Base-by-base conservation (phyloP, 768 basidiomycete genomes). In the Lentinus brumalis region DNA sequence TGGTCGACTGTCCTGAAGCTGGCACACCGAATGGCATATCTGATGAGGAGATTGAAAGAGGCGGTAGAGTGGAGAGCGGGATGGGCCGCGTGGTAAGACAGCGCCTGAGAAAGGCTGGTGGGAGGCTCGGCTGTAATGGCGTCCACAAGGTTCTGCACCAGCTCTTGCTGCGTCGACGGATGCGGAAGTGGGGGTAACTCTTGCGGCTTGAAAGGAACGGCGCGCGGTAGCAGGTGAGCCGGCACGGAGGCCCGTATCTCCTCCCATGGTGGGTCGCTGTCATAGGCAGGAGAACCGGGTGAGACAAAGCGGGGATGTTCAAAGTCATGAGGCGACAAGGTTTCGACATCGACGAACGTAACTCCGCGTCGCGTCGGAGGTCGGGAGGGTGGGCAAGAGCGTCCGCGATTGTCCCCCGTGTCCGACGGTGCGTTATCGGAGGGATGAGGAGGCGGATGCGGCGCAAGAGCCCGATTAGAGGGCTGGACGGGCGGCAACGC, bases 1-100 rank as follows among this genome's bases (percentile, higher is more conserved):
- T 73, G 71, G 31, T 64, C 67, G 11, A 79, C 83, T 1, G 75
- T 78, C 4, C 81, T 79, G 60, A 80, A 83, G 45, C 78, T 76
- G 4, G 78, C 76, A 59, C 78, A 77, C 29, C 82, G 83, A 57
- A 91, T 72, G 2, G 84, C 81, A 38, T 86, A 69, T 31, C 66
- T 56, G 45, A 82, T 73, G 66, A 83, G 74, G 21, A 78, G 61
- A 64, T 83, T 82, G 71, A 73, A 83, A 1, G 81, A 78, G 8
- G 60, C 67, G 50, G 77, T 75, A 21, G 79, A 77, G 56, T 75
- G 78, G 16, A 76, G 56, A 29, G 30, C 11, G 5, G 70, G 74
- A 53, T 66, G 71, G 7, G 61, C 50, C 35, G 70, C 73, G 67
- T 87, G 83, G 65, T 82, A 85, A 55, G 81, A 77, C n/a, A 85